Base-by-base conservation (phyloP, 306 rosid species). In the Cyclanthera cordifolia region DNA sequence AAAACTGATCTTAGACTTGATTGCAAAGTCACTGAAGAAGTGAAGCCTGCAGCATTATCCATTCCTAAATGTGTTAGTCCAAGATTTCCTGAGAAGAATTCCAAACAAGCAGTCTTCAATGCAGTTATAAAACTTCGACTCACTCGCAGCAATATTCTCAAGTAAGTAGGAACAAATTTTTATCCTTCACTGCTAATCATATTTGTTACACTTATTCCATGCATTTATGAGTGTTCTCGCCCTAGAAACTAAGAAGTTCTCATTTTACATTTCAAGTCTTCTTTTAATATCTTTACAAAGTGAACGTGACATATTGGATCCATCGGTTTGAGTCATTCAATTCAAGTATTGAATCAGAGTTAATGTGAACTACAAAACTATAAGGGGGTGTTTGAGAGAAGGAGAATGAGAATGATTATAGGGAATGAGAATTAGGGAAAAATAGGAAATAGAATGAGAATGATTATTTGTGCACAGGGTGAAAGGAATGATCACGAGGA, bases 111-210 rank as follows among this genome's bases (percentile, higher is more conserved):
- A 73, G 82, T 90, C 56, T 81, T 78, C 41, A 83, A 83, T 16
- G 82, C 85, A 12, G 77, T 93, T 24, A 85, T 76, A 71, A 82
- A 71, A 75, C 96, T 93, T 78, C 87, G 81, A 30, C 67, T 93
- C 76, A 85, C 96, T 72, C 96, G 99, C 75, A 69, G 78, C 12
- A 85, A 90, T 71, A 78, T 93, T 56, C 74, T 87, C 53, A 88
- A 82, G 99, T 93, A 82, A 85, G 99, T 80, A 67, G 73, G 17
- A 20, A 20, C 6, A 34, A 9, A 9, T 5, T 37, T 19, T 19
- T 61, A 12, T 34, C 48, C 49, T 30, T 60, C 19, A 61, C 20
- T 20, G 27, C 3, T 11, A 19, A 37, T 34, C 50, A 8, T n/a
- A 19, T 37, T 61, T 61, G 14, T 19, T 61, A 5, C 17, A 37